Conservation (phyloP, 2,329 filamentous ascomycete genomes). For the Phyllachora maydis region DNA sequence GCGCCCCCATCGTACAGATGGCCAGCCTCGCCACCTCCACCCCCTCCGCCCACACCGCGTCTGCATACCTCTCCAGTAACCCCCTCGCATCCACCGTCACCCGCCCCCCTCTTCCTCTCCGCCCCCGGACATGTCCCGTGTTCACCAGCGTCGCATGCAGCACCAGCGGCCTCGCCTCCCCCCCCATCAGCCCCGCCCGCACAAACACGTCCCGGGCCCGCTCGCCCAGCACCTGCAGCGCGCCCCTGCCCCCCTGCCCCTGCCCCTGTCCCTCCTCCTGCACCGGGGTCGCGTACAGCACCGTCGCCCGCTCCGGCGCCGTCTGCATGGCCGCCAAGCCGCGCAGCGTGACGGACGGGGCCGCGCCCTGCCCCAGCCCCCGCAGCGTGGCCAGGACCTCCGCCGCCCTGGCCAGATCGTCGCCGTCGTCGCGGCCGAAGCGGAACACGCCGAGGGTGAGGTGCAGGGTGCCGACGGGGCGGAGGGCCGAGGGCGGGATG, state of each 20-base stretch:
- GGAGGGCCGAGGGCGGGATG: slow-evolving; percentile 45
- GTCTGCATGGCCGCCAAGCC: slow-evolving; percentile 44
- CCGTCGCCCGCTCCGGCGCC: slow-evolving; percentile 28
- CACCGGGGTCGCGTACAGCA: slow-evolving; percentile 42
- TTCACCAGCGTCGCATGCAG: slow-evolving; percentile 78
- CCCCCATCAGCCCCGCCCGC: slow-evolving; percentile 30
- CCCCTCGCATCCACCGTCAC: slow-evolving; percentile 31
- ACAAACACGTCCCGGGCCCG: slow-evolving; percentile 31
- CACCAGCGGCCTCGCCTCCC: slow-evolving; percentile 41
- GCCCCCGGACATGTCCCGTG: slow-evolving; percentile 49
- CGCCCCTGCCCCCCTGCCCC: too few species aligned
- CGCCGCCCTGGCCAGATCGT: slow-evolving; percentile 18
- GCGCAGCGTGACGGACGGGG: slow-evolving; percentile 22
- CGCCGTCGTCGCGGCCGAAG: slow-evolving; percentile 22
- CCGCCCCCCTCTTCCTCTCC: slow-evolving; percentile 8
- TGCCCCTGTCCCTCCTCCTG: too few species aligned
- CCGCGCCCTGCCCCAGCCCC: slow-evolving; percentile 4
- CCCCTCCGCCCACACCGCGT: slow-evolving; percentile 49
- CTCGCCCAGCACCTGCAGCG: slow-evolving; percentile 35
- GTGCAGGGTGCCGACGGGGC: slow-evolving; percentile 65
- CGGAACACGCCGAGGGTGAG: slow-evolving; percentile 77
- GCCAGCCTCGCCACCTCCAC: slow-evolving; percentile 49
- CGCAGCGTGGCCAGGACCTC: slow-evolving; percentile 16
- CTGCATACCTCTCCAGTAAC: slow-evolving; percentile 37
- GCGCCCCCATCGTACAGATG: slow-evolving; percentile 78